phyloP scores from a whole-genome alignment of 441 rosid species.

The Macaranga tanarius region DNA sequence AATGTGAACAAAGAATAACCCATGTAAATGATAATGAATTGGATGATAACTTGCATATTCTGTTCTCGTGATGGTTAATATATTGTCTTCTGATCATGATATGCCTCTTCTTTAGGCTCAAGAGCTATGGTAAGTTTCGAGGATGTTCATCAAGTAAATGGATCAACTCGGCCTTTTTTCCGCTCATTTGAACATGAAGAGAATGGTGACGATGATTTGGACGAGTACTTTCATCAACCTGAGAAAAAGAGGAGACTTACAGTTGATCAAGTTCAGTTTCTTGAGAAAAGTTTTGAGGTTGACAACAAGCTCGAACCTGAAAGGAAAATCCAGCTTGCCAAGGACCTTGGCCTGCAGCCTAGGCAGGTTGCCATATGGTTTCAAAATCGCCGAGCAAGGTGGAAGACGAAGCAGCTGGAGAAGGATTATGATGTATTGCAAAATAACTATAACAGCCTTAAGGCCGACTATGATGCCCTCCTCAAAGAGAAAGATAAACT shows the following conservation, averaged over 20 bases:
- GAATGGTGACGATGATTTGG: slow-evolving; percentile 57
- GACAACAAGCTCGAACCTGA: slow-evolving; percentile 82
- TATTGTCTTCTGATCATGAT: background rate
- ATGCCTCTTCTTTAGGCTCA: slow-evolving; percentile 37
- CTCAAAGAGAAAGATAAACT: slow-evolving; percentile 49
- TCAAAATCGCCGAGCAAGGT: slow-evolving; percentile 73
- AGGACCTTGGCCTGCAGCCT: slow-evolving; percentile 71
- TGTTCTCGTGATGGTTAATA: background rate
- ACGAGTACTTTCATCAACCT: slow-evolving; percentile 59
- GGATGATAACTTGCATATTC: background rate
- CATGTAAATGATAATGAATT: background rate
- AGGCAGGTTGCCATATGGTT: slow-evolving; percentile 79
- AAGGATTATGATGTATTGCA: slow-evolving; percentile 54
- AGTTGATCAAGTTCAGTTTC: slow-evolving; percentile 59
- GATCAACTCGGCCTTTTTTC: slow-evolving; percentile 39
- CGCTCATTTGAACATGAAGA: slow-evolving; percentile 45
- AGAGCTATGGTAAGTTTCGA: slow-evolving; percentile 63
- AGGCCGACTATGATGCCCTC: slow-evolving; percentile 50
- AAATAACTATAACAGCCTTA: slow-evolving; percentile 42
- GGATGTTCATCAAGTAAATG: slow-evolving; percentile 36
- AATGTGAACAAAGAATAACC: background rate
- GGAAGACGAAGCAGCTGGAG: slow-evolving; percentile 72
- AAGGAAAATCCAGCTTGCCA: slow-evolving; percentile 70
- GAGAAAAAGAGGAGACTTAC: slow-evolving; percentile 63
- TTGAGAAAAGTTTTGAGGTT: slow-evolving; percentile 63